A percentile compares a stretch with the other conserved stretches of the same genome.
phyloP scores from a whole-genome alignment of 306 rosid species.

The Rosa lucieae region DNA sequence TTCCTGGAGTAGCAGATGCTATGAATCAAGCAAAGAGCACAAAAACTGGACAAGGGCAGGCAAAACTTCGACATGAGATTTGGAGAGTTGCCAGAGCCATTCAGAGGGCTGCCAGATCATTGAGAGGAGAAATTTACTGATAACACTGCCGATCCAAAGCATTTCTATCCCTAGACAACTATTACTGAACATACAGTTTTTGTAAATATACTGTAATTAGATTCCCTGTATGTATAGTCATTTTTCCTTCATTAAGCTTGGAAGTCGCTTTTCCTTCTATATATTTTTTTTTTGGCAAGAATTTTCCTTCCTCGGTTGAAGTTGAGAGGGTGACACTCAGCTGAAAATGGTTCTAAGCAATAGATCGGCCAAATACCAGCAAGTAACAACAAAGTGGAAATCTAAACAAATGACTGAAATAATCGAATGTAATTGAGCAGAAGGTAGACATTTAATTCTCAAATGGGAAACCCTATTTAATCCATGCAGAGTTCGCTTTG shows the following conservation, averaged over 20 bases:
- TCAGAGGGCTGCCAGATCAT: conserved; percentile 65
- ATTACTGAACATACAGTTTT: not conserved
- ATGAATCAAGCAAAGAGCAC: conserved; percentile 32
- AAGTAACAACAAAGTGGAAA: not conserved
- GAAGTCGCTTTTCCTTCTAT: not conserved
- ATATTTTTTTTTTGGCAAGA: not conserved
- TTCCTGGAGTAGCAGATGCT: conserved; percentile 86
- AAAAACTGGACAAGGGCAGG: conserved; percentile 38
- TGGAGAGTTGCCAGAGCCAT: conserved; percentile 94
- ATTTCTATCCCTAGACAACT: not conserved
- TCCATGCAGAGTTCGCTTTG: too few species aligned
- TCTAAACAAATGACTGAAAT: too few species aligned
- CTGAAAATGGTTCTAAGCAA: too few species aligned
- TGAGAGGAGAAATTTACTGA: conserved; percentile 68
- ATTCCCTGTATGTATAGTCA: not conserved
- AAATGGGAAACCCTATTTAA: too few species aligned
- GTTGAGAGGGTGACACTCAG: not conserved
- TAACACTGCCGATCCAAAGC: not conserved
- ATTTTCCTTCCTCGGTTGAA: not conserved
- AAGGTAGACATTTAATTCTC: too few species aligned
- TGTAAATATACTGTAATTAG: not conserved
- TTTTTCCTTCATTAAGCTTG: not conserved
- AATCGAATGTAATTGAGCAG: too few species aligned
- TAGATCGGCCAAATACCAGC: not conserved
- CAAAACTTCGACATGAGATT: conserved; percentile 67